Base-by-base conservation (phyloP, 495 filamentous ascomycete species). In the Xylaria intraflava region DNA sequence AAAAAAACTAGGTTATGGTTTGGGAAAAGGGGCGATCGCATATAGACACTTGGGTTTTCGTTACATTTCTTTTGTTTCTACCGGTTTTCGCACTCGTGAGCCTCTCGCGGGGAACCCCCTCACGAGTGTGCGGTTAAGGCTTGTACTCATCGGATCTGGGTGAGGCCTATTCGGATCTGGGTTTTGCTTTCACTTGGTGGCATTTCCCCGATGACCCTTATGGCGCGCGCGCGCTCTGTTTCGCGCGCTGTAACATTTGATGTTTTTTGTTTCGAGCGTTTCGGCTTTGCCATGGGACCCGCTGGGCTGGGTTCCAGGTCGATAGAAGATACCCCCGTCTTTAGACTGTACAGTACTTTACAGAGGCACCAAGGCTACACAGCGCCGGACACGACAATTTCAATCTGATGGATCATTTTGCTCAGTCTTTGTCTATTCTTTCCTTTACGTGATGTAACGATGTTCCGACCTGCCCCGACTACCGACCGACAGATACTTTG, bases 231-330 rank as follows among this genome's bases (percentile, higher is more conserved):
- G 14, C 27, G 44, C 51, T 53, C 47, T 50, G 60, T 51, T 53
- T 31, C 11, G 19, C 41, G 29, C 19, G 41, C 33, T 17, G 20
- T 65, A 56, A 57, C 58, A 51, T 62, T 62, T 56, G 57, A 54
- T 56, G 56, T 45, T 42, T 42, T 36, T 39, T 45, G 54, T 66
- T 64, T 27, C 58, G 57, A 63, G 59, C 59, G 61, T 62, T 56
- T 62, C 43, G 63, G 59, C 61, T 61, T 56, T 53, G 52, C 56
- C 55, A 60, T 63, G 56, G 64, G 61, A 64, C 62, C 58, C 57
- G 62, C 69, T 72, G 68, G 72, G 60, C 73, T 74, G 73, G 73
- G 61, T 66, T n/a, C 72, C 72, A 69, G 66, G 64, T 70, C 60
- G 59, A 67, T 72, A 71, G 68, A 75, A 72, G 69, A 72, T 72